A percentile compares a stretch with the other conserved stretches of the same genome.
These are phyloP conservation scores for Anisogramma anomala DNA, from an alignment of 2,329 filamentous ascomycete species.

Conservation along the genomic window DNA sequence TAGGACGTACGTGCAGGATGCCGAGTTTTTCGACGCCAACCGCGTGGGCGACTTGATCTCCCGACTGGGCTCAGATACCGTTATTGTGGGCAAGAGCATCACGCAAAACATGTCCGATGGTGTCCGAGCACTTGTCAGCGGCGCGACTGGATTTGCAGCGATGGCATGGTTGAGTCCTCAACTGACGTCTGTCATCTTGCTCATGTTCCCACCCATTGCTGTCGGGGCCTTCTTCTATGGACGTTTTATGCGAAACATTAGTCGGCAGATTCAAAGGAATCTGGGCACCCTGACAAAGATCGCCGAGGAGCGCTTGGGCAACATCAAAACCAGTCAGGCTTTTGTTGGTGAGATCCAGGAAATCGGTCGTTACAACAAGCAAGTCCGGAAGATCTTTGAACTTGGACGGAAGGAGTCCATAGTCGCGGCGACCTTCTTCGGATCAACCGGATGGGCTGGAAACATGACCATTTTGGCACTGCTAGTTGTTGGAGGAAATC, in stretches of 20 bases:
- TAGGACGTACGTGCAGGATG: slow-evolving; percentile 90
- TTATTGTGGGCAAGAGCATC: slow-evolving; percentile 96
- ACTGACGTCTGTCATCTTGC: slow-evolving; percentile 71
- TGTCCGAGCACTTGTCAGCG: slow-evolving; percentile 80
- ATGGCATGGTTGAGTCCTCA: slow-evolving; percentile 96
- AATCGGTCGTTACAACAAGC: slow-evolving; percentile 79
- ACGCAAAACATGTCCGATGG: slow-evolving; percentile 97
- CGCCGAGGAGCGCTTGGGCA: slow-evolving; percentile 92
- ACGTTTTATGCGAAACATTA: slow-evolving; percentile 75
- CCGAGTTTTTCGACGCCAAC: slow-evolving; percentile 98
- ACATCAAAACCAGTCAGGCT: slow-evolving; percentile 91
- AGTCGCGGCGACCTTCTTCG: slow-evolving; percentile 84
- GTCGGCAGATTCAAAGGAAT: slow-evolving; percentile 86
- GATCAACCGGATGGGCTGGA: slow-evolving; percentile 75
- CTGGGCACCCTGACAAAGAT: slow-evolving; percentile 90
- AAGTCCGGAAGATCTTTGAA: slow-evolving; percentile 83
- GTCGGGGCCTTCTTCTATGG: slow-evolving; percentile 88
- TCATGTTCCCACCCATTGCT: slow-evolving; percentile 86
- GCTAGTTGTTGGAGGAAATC: slow-evolving; percentile 78
- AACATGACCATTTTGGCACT: slow-evolving; percentile 94
- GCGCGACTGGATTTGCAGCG: slow-evolving; percentile 74
- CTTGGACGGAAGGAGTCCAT: slow-evolving; percentile 79
- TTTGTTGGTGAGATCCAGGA: slow-evolving; percentile 91
- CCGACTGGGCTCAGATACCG: slow-evolving; percentile 86
- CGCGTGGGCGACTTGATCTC: slow-evolving; percentile 93